Percentiles rank a stretch among this genome's conserved stretches.
These are phyloP conservation scores for Ophiocordyceps unilateralis DNA, from an alignment of 2,329 filamentous ascomycete genomes.

Conservation along the genomic window DNA sequence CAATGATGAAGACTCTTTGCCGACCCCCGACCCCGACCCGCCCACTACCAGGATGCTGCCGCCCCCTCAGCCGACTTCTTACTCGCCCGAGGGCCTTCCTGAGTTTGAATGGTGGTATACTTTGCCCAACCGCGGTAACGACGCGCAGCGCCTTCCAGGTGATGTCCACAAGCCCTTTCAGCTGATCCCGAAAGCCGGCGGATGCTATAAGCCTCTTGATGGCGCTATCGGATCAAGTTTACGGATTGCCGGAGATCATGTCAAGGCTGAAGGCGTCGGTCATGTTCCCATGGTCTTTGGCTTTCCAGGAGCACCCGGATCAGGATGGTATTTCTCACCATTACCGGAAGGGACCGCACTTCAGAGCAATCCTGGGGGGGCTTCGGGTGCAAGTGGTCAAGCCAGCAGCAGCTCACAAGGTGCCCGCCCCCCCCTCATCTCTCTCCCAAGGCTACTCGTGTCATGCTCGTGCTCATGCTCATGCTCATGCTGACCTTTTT, in stretches of 20 bases:
- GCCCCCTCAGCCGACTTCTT: background rate
- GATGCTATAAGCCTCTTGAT: background rate
- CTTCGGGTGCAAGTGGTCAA: no score
- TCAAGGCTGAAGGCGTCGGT: background rate
- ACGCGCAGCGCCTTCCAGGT: background rate
- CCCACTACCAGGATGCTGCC: background rate
- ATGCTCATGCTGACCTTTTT: no score
- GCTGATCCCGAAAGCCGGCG: background rate
- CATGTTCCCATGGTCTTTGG: background rate
- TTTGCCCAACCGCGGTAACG: background rate
- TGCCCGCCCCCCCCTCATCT: no score
- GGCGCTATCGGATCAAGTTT: background rate
- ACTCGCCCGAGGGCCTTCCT: background rate
- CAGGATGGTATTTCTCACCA: background rate
- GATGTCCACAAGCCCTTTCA: no score
- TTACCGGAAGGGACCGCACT: no score
- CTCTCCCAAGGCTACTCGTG: no score
- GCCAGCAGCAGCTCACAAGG: no score
- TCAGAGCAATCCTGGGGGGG: no score
- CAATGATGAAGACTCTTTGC: no score
- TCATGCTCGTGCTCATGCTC: no score
- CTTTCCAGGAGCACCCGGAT: background rate
- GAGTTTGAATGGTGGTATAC: background rate
- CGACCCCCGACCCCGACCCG: background rate
- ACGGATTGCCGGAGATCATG: background rate